phyloP scores from a whole-genome alignment of 23 red algal genomes.

The Cyanidioschyzon merolae region DNA sequence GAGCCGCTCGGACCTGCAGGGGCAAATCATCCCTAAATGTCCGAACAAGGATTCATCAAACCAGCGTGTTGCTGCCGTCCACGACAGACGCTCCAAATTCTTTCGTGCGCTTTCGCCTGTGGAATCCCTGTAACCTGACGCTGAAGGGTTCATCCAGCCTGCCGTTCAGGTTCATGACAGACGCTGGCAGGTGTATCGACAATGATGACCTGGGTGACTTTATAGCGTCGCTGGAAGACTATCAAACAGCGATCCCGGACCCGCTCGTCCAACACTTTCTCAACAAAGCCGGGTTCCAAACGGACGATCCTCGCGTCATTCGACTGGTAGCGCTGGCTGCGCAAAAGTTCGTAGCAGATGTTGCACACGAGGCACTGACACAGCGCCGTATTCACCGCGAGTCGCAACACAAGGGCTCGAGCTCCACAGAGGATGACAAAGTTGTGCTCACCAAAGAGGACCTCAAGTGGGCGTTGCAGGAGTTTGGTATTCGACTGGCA shows the following conservation, averaged over 20 bases:
- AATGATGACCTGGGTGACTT: conserved; percentile 56
- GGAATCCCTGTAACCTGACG: too few relatives aligned
- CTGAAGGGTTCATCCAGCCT: too few relatives aligned
- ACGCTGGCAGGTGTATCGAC: conserved; percentile 14
- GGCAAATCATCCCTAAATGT: too few relatives aligned
- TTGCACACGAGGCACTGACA: conserved; percentile 74
- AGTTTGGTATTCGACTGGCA: neutral
- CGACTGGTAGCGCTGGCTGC: conserved; percentile 84
- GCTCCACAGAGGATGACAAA: neutral
- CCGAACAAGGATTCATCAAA: too few relatives aligned
- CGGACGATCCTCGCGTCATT: conserved; percentile 48
- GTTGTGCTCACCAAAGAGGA: conserved; percentile 3
- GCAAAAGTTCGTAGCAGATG: conserved; percentile 95
- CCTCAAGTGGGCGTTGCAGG: conserved; percentile 5
- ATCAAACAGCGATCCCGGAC: conserved; percentile 75
- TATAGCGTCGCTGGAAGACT: conserved; percentile 45
- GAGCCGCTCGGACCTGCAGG: too few relatives aligned
- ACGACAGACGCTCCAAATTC: too few relatives aligned
- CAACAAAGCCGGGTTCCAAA: conserved; percentile 56
- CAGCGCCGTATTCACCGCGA: conserved; percentile 43
- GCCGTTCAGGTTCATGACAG: too few relatives aligned
- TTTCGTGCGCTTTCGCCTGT: too few relatives aligned
- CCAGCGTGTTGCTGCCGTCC: too few relatives aligned
- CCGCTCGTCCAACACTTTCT: conserved; percentile 61
- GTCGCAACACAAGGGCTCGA: neutral